A percentile compares a stretch with the other conserved stretches of the same genome.
These are phyloP conservation scores for Mortierella sp. DNA, from an alignment of 371 early-diverging fungal species.

Conservation along the genomic window DNA sequence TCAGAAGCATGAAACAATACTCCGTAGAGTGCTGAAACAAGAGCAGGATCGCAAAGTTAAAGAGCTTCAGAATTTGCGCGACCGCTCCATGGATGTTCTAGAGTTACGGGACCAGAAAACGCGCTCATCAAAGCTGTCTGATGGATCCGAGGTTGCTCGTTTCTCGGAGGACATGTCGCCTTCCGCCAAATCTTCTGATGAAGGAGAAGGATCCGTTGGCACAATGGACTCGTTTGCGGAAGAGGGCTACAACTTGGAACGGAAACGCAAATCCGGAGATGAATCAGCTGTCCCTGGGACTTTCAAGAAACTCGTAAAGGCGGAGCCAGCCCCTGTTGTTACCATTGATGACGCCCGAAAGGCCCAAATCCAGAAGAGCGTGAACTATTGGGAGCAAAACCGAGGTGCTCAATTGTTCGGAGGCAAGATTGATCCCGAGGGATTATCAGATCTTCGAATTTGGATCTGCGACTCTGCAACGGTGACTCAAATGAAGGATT, in stretches of 20 bases:
- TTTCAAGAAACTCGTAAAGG: constrained; percentile 8
- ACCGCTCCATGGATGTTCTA: constrained; percentile 16
- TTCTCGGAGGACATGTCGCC: constrained; percentile 23
- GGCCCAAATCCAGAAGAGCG: constrained; percentile 19
- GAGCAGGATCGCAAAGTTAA: constrained; percentile 17
- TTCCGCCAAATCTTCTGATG: constrained; percentile 14
- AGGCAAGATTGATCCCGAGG: not conserved
- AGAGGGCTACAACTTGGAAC: not conserved
- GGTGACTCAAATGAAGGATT: constrained; percentile 1
- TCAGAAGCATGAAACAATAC: constrained; percentile 20
- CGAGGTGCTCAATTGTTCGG: constrained; percentile 15
- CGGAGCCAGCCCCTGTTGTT: not conserved
- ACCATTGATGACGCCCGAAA: not conserved
- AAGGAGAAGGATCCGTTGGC: not conserved
- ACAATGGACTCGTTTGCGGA: not conserved
- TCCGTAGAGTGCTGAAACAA: constrained; percentile 6
- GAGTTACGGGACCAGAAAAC: constrained; percentile 4
- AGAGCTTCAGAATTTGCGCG: constrained; percentile 13
- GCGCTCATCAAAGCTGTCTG: not conserved
- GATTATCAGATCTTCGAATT: constrained; percentile 7
- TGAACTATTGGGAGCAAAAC: constrained; percentile 18
- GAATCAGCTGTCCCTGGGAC: not conserved
- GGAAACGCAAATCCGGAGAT: constrained; percentile 19
- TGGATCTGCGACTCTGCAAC: constrained; percentile 37
- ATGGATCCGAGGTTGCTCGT: constrained; percentile 13